phyloP scores from a whole-genome alignment of 83 land plant genomes.

The Picea abies region DNA sequence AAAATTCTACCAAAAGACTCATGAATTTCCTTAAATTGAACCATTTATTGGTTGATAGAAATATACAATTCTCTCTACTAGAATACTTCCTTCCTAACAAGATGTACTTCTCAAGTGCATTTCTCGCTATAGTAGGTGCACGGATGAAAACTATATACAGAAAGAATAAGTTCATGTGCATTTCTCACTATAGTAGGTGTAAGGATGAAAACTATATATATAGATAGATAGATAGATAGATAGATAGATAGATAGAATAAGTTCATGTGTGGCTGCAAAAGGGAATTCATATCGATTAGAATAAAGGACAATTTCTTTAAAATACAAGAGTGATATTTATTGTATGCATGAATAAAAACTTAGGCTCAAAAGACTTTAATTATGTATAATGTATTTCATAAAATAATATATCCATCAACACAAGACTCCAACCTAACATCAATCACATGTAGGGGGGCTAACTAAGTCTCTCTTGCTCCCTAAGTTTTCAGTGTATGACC shows the following conservation, averaged over 20 bases:
- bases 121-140: neutral
- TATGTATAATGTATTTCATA: neutral
- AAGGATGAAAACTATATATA: neutral
- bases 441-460: constrained; percentile 8
- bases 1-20: neutral
- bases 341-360: neutral
- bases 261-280: neutral
- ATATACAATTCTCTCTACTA: neutral
- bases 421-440: neutral
- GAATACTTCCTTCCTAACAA: neutral
- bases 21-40: neutral
- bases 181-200: neutral
- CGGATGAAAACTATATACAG: neutral
- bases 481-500: constrained; percentile 13
- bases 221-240: too few relatives aligned
- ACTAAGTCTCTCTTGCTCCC: constrained; percentile 15
- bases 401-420: neutral
- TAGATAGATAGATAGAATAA: neutral
- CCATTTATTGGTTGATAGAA: neutral
- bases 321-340: neutral
- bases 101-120: constrained; percentile 5
- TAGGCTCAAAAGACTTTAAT: neutral
- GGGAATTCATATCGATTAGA: neutral
- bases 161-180: neutral
- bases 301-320: neutral